These are phyloP conservation scores for Stropharia rugosoannulata DNA, from an alignment of 768 basidiomycete genomes.

Conservation along the genomic window DNA sequence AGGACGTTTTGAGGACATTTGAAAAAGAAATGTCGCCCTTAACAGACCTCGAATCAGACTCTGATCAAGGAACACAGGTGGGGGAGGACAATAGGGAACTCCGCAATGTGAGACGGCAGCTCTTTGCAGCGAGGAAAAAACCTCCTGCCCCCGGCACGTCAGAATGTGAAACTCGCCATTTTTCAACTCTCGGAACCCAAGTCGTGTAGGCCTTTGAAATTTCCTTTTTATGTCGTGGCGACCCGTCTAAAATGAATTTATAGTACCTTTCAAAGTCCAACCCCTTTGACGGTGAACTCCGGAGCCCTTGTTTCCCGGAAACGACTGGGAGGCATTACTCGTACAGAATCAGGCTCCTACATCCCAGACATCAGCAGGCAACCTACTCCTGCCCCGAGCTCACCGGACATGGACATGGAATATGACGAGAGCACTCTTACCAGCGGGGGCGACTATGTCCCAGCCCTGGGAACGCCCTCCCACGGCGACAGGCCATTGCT, in stretches of 20 bases:
- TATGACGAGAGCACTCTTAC: neutral
- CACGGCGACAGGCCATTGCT: neutral
- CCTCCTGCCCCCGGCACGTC: neutral
- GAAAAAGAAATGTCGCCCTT: conserved; percentile 21
- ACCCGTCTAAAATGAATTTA: neutral
- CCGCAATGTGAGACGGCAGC: conserved; percentile 4
- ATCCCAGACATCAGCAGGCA: conserved; percentile 47
- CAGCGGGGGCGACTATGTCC: neutral
- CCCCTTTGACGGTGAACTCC: neutral
- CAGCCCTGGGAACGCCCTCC: neutral
- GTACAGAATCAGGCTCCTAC: conserved; percentile 46
- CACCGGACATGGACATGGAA: conserved; percentile 6
- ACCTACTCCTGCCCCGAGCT: conserved; percentile 50
- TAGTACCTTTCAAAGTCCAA: neutral
- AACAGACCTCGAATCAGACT: conserved; percentile 30
- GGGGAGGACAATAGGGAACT: conserved; percentile 8
- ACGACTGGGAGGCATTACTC: conserved; percentile 2
- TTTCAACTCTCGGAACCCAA: conserved; percentile 1
- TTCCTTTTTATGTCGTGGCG: neutral
- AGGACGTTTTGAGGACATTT: neutral
- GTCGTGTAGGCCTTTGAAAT: conserved; percentile 6
- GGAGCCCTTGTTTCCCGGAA: neutral
- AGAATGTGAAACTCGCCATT: conserved; percentile 1
- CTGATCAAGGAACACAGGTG: conserved; percentile 18
- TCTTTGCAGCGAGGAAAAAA: conserved; percentile 1